Percentiles rank a stretch among this genome's conserved stretches.
phyloP scores from a whole-genome alignment of 192 early-diverging fungal species.

The Coemansia interrupta region DNA sequence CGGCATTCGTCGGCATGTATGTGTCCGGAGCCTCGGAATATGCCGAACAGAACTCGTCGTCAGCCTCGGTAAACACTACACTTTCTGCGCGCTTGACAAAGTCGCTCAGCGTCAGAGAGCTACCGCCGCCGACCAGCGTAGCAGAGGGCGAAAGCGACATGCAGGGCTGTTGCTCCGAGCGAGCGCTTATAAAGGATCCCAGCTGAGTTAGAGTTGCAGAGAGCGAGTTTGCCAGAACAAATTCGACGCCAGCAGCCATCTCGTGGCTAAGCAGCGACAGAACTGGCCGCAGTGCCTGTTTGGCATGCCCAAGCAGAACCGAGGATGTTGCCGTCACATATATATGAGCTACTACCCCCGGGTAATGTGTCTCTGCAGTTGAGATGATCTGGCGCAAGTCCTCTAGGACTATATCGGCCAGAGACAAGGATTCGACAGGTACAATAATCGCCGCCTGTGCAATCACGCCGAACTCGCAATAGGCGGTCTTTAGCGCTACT shows the following conservation, averaged over 20 bases:
- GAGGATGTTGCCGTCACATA: constrained; percentile 41
- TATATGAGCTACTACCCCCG: constrained; percentile 16
- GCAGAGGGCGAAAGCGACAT: not conserved
- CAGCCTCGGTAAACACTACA: constrained; percentile 16
- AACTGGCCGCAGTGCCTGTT: constrained; percentile 24
- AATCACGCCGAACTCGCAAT: not conserved
- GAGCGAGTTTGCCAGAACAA: constrained; percentile 16
- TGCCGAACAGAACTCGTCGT: constrained; percentile 41
- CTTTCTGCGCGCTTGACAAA: constrained; percentile 13
- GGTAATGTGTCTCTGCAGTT: constrained; percentile 24
- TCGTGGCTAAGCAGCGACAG: constrained; percentile 5
- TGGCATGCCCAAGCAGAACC: constrained; percentile 42
- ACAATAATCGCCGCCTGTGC: constrained; percentile 28
- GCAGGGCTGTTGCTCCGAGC: not conserved
- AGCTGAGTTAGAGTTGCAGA: not conserved
- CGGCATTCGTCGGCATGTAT: not conserved
- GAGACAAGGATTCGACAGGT: constrained; percentile 34
- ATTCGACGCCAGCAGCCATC: constrained; percentile 1
- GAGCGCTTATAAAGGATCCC: not conserved
- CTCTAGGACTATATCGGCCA: constrained; percentile 21
- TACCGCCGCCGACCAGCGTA: not conserved
- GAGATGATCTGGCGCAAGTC: constrained; percentile 12
- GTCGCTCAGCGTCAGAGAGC: constrained; percentile 10
- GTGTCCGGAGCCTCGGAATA: constrained; percentile 20
- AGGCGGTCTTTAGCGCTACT: constrained; percentile 27